Base-by-base conservation (phyloP, 176 grass and related monocot species). In the Carex parvula region DNA sequence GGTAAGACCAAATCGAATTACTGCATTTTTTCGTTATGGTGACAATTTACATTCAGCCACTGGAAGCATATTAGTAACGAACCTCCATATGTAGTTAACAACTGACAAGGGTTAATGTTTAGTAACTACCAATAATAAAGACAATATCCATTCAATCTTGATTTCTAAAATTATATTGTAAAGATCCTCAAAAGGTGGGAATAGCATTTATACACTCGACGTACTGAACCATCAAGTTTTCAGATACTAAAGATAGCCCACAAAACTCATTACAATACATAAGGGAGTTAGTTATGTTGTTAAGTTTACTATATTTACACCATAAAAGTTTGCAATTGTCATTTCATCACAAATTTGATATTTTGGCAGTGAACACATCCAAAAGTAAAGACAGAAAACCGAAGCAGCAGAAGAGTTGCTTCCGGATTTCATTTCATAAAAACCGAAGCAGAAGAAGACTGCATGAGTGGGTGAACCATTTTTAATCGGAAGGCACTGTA, bases 221-320 rank as follows among this genome's bases (percentile, higher is more conserved):
- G 16, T 32, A 17, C 17, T 18, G 50, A 52, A 54, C 56, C 73
- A 56, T 77, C 73, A 32, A 77, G 6, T 17, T 77, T 48, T 77
- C 52, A 17, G 52, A 77, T 50, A 54, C 50, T 30, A 77, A 77
- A 56, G 20, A 13, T 77, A 32, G 32, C 46, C 4, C 4, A 70
- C 42, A 24, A 1, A 30, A 32, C 30, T 30, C 50, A 30, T 77
- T 56, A 57, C 52, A 57, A 9, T 78, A 32, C 6, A 75, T 54
- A 75, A 15, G 48, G 29, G 13, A 75, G 14, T 75, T 30, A 75
- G 14, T 30, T 30, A 52, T 15, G 30, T 29, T 18, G 12, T 53
- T 16, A 22, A 75, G 18, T 56, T 78, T 78, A 57, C 52, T 78
- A 78, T 57, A 78, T 78, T 57, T 33, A 50, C 24, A 33, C 73